Percentiles rank a stretch among this genome's conserved stretches.
Conservation (phyloP, 2,329 filamentous ascomycete species). For the Coniella vitis region DNA sequence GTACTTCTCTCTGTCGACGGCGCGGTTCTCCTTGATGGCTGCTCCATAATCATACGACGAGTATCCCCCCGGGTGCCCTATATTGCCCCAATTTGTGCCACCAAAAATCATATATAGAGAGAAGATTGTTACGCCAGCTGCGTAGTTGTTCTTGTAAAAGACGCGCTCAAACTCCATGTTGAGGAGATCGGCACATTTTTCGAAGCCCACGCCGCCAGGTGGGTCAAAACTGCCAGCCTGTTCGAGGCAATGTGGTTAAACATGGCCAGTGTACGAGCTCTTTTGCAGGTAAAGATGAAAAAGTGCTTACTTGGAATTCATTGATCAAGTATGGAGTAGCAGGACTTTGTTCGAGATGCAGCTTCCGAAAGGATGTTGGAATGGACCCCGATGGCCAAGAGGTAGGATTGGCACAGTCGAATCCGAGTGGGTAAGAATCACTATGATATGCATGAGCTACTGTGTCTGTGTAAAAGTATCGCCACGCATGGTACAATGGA, state of each 20-base stretch:
- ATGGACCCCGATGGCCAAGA: slow-evolving; percentile 52
- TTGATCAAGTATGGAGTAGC: slow-evolving; percentile 57
- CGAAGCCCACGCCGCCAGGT: slow-evolving; percentile 68
- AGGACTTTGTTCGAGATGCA: slow-evolving; percentile 55
- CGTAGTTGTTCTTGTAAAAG: slow-evolving; percentile 71
- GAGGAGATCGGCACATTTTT: slow-evolving; percentile 57
- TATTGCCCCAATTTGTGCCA: slow-evolving; percentile 79
- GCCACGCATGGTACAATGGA: no score
- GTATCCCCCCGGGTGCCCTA: slow-evolving; percentile 62
- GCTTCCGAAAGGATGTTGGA: slow-evolving; percentile 46
- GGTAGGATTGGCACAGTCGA: slow-evolving; percentile 54
- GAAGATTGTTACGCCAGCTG: slow-evolving; percentile 59
- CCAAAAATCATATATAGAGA: slow-evolving; percentile 76
- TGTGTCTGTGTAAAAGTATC: no score
- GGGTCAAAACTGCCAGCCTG: slow-evolving; percentile 66
- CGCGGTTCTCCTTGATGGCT: slow-evolving; percentile 39
- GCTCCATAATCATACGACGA: slow-evolving; percentile 50
- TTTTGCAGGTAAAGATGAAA: no score
- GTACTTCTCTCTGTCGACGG: slow-evolving; percentile 67
- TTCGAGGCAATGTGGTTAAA: background rate
- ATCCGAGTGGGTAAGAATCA: slow-evolving; percentile 57
- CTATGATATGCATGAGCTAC: slow-evolving; percentile 27
- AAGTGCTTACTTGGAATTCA: slow-evolving; percentile 10
- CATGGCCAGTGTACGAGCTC: no score
- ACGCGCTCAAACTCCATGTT: slow-evolving; percentile 70